Evolutionary conservation across 805 yeast species (phyloP).

Genomic region (Scheffersomyces lignosus): DNA sequence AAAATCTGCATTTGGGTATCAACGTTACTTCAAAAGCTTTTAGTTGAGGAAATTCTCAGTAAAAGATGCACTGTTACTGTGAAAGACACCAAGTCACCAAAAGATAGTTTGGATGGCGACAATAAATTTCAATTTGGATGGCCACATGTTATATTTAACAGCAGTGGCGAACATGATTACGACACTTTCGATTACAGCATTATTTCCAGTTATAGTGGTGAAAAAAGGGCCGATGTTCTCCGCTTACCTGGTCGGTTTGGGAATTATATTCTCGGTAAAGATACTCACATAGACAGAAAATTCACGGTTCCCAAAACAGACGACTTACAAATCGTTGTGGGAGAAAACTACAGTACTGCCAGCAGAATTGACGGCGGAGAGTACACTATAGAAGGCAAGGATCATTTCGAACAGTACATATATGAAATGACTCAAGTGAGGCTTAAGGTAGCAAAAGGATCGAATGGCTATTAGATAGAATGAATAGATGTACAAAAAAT

Average conservation of each 20-base stretch:
- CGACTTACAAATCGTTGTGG: constrained; percentile 12
- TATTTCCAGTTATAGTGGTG: constrained; percentile 2
- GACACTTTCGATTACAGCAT: constrained; percentile 9
- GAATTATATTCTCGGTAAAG: constrained; percentile 11
- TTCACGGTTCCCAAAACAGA: constrained; percentile 1
- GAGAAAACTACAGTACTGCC: constrained; percentile 11
- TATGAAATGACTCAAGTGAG: constrained; percentile 17
- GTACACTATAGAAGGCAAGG: constrained; percentile 16
- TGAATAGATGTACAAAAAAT: too few relatives aligned
- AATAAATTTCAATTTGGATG: constrained; percentile 21
- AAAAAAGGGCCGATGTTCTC: constrained; percentile 21
- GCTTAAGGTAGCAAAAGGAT: too few relatives aligned
- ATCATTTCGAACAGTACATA: constrained; percentile 22
- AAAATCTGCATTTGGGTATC: constrained; percentile 43
- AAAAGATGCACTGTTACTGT: constrained; percentile 6
- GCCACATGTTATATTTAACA: constrained; percentile 7
- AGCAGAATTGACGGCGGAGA: constrained; percentile 3
- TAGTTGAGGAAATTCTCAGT: constrained; percentile 42
- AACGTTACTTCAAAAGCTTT: constrained; percentile 38
- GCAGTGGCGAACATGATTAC: background rate
- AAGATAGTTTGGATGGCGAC: constrained; percentile 1
- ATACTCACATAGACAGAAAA: background rate
- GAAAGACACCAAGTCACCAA: constrained; percentile 2
- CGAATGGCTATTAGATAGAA: too few relatives aligned
- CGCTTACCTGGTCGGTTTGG: constrained; percentile 32